Conservation (phyloP, 805 yeast species). For the Schizosaccharomyces japonicus region DNA sequence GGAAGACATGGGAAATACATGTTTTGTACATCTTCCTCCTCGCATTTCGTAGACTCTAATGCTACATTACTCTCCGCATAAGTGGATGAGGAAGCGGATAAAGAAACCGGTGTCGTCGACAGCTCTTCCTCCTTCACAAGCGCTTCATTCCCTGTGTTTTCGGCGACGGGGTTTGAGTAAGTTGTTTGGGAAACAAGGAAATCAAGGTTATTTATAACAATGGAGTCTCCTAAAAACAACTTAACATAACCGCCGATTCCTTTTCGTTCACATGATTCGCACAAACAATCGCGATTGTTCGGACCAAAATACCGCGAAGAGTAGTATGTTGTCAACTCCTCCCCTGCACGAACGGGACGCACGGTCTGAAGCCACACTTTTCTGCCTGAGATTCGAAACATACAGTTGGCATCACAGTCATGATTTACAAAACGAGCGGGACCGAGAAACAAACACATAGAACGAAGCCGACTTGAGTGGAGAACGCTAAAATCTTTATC, state of each 20-base stretch:
- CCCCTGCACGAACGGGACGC: conserved; percentile 20
- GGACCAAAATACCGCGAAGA: conserved; percentile 23
- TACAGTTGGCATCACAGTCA: conserved; percentile 24
- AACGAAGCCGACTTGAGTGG: conserved; percentile 17
- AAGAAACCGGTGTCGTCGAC: too few relatives aligned
- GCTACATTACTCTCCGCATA: too few relatives aligned
- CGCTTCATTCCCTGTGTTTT: too few relatives aligned
- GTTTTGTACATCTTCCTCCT: too few relatives aligned
- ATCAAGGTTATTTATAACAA: too few relatives aligned
- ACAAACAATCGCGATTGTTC: conserved; percentile 22
- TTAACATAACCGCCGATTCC: conserved; percentile 15
- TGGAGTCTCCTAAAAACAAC: too few relatives aligned
- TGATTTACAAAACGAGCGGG: conserved; percentile 28
- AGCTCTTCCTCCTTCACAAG: too few relatives aligned
- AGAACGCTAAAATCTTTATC: conserved; percentile 23
- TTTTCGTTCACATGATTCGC: conserved; percentile 21
- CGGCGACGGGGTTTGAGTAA: too few relatives aligned
- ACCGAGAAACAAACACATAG: conserved; percentile 23
- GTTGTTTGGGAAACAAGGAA: too few relatives aligned
- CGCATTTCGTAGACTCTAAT: too few relatives aligned
- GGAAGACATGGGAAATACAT: too few relatives aligned
- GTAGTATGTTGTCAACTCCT: conserved; percentile 25
- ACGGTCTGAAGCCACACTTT: conserved; percentile 18
- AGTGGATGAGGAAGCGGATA: too few relatives aligned
- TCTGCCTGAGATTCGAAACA: conserved; percentile 15